Percentiles rank a stretch among this genome's conserved stretches.
Evolutionary conservation across 192 early-diverging fungal species (phyloP).

Genomic region (Phycomyces nitens): DNA sequence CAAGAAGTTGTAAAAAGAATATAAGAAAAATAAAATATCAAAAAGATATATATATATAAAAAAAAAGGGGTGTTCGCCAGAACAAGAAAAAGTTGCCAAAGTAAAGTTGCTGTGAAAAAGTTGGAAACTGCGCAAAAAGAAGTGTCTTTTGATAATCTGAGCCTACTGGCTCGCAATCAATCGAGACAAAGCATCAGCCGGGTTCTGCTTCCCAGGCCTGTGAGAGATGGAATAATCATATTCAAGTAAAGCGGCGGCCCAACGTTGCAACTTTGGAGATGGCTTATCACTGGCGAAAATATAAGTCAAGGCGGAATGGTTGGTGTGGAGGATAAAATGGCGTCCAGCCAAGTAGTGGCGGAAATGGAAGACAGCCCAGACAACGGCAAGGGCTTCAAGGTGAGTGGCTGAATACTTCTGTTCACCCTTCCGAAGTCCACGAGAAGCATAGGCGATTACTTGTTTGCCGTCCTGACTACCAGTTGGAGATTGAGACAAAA

Average conservation of each 20-base stretch:
- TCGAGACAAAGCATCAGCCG: neutral
- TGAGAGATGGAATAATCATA: neutral
- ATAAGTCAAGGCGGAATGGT: conserved; percentile 32
- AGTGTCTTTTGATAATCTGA: no score
- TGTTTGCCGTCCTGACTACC: conserved; percentile 1
- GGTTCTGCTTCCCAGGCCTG: neutral
- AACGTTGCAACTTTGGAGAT: no score
- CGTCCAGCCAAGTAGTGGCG: no score
- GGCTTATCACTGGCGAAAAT: conserved; percentile 7
- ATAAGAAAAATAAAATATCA: no score
- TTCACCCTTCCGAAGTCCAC: conserved; percentile 2
- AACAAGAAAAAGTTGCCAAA: no score
- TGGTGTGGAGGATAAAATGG: conserved; percentile 27
- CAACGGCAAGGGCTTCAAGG: conserved; percentile 30
- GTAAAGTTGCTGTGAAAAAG: no score
- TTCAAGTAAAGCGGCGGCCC: neutral
- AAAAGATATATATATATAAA: no score
- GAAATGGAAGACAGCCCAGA: no score
- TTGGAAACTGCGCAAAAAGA: no score
- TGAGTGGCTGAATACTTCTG: conserved; percentile 22
- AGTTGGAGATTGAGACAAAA: conserved; percentile 8
- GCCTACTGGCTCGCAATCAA: neutral
- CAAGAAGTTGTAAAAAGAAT: no score
- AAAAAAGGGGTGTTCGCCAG: no score
- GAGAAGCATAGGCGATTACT: conserved; percentile 4